Evolutionary conservation across 2,329 filamentous ascomycete species (phyloP).

Genomic region (Claviceps cyperi): DNA sequence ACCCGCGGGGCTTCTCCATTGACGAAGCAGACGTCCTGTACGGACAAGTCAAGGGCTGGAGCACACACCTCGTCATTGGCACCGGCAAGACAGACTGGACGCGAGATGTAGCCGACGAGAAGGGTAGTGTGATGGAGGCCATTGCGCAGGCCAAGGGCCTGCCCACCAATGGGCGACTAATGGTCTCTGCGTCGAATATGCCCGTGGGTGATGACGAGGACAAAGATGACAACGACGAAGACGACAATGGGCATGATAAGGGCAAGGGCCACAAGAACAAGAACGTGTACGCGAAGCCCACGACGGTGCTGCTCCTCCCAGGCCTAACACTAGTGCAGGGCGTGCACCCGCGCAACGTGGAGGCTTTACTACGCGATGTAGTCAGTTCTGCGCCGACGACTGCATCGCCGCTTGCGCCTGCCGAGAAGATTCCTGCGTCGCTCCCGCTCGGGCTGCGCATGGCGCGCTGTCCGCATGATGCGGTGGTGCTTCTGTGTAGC

Average conservation of each 20-base stretch:
- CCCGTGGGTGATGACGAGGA: conserved; percentile 27
- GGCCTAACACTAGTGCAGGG: conserved; percentile 73
- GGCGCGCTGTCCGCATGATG: conserved; percentile 60
- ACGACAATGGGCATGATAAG: conserved; percentile 30
- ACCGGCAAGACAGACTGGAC: conserved; percentile 97
- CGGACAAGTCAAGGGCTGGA: conserved; percentile 74
- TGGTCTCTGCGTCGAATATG: conserved; percentile 87
- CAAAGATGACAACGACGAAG: background rate
- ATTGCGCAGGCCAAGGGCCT: conserved; percentile 38
- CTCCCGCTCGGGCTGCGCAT: conserved; percentile 15
- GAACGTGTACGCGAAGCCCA: conserved; percentile 45
- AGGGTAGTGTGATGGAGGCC: conserved; percentile 71
- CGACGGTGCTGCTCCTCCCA: conserved; percentile 70
- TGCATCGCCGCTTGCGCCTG: conserved; percentile 39
- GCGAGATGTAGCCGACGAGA: conserved; percentile 74
- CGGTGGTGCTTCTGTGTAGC: conserved; percentile 83
- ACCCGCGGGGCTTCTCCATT: conserved; percentile 58
- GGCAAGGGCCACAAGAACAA: too few species aligned
- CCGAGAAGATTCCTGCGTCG: conserved; percentile 1
- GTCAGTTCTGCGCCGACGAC: conserved; percentile 63
- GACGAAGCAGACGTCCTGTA: conserved; percentile 70
- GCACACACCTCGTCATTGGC: conserved; percentile 77
- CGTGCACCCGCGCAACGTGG: conserved; percentile 61
- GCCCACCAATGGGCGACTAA: conserved; percentile 60
- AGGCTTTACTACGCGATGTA: conserved; percentile 54